Evolutionary conservation across 2,329 filamentous ascomycete species (phyloP).

Genomic region (Curvularia eragrostidis): DNA sequence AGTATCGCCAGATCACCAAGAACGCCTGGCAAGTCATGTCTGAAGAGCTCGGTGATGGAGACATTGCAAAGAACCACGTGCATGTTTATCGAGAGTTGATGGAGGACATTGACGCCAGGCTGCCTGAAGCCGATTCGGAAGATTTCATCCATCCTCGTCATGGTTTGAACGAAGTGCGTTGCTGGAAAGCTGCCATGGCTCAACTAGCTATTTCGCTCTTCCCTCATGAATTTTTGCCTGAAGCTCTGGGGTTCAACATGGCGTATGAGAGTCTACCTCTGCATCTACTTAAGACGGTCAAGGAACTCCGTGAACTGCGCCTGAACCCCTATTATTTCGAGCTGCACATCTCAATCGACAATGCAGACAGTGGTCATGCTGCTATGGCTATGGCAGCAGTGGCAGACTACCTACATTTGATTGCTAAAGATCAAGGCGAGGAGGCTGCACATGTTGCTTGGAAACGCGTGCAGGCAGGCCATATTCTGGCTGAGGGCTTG

Average conservation of each 20-base stretch:
- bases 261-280: slow-evolving; percentile 55
- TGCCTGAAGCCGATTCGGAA: slow-evolving; percentile 44
- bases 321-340: slow-evolving; percentile 58
- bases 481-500: slow-evolving; percentile 45
- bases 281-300: slow-evolving; percentile 50
- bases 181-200: slow-evolving; percentile 55
- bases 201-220: slow-evolving; percentile 59
- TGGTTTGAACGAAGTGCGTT: slow-evolving; percentile 33
- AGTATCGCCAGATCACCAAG: slow-evolving; percentile 50
- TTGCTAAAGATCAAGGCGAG: slow-evolving; percentile 35
- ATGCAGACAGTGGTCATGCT: slow-evolving; percentile 57
- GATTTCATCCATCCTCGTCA: slow-evolving; percentile 40
- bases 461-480: slow-evolving; percentile 55
- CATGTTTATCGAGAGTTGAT: slow-evolving; percentile 46
- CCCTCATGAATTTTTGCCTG: slow-evolving; percentile 58
- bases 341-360: slow-evolving; percentile 61
- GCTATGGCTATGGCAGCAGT: slow-evolving; percentile 55
- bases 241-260: slow-evolving; percentile 61
- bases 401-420: slow-evolving; percentile 47
- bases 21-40: slow-evolving; percentile 58
- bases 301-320: slow-evolving; percentile 55
- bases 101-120: slow-evolving; percentile 34
- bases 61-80: slow-evolving; percentile 57
- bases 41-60: slow-evolving; percentile 60
- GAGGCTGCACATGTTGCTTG: slow-evolving; percentile 46